phyloP scores from a whole-genome alignment of 345 rosid genomes.

The Eucalyptus decipiens region DNA sequence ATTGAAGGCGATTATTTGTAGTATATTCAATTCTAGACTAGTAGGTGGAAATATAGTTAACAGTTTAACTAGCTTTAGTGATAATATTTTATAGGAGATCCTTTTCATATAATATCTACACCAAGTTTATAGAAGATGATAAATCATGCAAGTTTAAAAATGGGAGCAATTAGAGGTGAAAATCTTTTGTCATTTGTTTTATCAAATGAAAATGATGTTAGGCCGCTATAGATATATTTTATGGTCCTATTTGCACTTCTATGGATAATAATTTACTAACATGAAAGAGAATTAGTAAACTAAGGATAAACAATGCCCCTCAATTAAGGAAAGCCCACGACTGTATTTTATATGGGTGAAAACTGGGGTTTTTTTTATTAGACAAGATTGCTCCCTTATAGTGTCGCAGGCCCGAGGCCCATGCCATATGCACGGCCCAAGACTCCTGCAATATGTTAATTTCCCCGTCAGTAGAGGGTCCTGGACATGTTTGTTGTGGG shows the following conservation, averaged over 20 bases:
- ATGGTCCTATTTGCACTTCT: not conserved
- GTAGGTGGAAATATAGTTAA: not conserved
- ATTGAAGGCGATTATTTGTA: not conserved
- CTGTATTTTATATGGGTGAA: no score
- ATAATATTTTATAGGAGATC: not conserved
- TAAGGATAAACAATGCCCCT: not conserved
- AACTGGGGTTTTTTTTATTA: no score
- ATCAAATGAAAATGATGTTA: not conserved
- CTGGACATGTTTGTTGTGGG: no score
- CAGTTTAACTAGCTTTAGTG: not conserved
- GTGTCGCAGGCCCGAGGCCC: accelerated
- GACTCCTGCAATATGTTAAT: no score
- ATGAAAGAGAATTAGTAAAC: not conserved
- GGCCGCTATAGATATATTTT: not conserved
- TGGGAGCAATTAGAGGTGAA: not conserved
- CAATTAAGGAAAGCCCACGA: not conserved
- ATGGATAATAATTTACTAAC: not conserved
- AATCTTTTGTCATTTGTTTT: not conserved
- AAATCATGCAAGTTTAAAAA: not conserved
- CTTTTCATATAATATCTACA: not conserved
- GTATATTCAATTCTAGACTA: not conserved
- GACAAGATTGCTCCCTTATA: no score
- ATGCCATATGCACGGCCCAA: no score
- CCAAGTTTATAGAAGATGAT: not conserved
- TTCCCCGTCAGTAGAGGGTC: no score